Evolutionary conservation across 208 protist genomes (phyloP), one percentile per base, ranked within the genome.

Genomic region (Cochliopodium minus): DNA sequence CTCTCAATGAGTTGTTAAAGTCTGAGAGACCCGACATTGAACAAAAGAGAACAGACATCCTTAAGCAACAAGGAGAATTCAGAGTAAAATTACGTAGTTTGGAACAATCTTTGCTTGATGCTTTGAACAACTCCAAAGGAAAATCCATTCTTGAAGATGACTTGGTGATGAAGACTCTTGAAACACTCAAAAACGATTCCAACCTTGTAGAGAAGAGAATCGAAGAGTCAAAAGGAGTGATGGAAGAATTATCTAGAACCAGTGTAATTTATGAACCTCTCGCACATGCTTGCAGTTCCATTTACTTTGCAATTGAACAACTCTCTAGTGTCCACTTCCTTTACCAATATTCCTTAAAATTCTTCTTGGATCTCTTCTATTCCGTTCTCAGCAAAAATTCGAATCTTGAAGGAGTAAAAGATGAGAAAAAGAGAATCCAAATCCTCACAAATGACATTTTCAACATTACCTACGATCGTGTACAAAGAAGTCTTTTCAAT

Each of bases 121-220:
- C 82, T 5, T 88, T 97, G 42, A 81, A 74, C 23, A 68, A 87
- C 59, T 77, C 84, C 25, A 73, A 92, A 63, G 93, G 92, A 10
- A n/a, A n/a, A n/a, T 90, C 85, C 54, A 78, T 99, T 43, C 73
- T 99, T 4, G 93, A 99, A 22, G 84, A 98, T 71, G 88, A 97
- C 52, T 62, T 69, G 9, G 73, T 98, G 0, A 90, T 98, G 17
- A 59, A 79, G 23, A 83, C 83, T 15, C 61, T 98, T 10, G 81
- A 93, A 48, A 64, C 66, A 15, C 77, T 98, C 7, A 97, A 98
- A 74, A 67, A 55, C 17, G 87, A 94, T 55, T 72, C 89, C 4
- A 64, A 56, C 2, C 65, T 74, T 7, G 83, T 99, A 35, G 74
- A 89, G 13, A 38, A 67, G 17, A 86, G 85, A 55, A 83, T 95